Conservation (phyloP, 2,329 filamentous ascomycete species). For the Geosmithia putterillii region DNA sequence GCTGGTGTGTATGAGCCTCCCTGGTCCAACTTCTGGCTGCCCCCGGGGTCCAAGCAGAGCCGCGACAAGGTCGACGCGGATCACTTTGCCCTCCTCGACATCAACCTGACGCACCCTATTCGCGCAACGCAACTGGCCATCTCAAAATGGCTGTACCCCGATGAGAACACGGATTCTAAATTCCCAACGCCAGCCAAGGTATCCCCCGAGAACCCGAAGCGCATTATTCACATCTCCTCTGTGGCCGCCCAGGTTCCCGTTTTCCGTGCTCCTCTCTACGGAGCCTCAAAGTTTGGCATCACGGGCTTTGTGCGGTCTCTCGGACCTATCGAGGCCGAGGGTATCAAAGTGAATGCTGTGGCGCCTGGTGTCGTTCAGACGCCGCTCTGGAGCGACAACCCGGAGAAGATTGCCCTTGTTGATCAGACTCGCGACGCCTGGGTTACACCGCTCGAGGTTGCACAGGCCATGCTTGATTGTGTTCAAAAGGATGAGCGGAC, state of each 20-base stretch:
- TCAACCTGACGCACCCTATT: constrained; percentile 29
- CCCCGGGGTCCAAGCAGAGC: constrained; percentile 20
- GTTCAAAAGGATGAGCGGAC: constrained; percentile 17
- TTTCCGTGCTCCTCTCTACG: constrained; percentile 23
- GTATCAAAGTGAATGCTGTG: constrained; percentile 28
- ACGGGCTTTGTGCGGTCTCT: constrained; percentile 28
- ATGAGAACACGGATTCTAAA: constrained; percentile 1
- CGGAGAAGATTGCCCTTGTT: constrained; percentile 26
- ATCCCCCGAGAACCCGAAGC: constrained; percentile 16
- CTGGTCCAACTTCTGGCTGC: constrained; percentile 28
- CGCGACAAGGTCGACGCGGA: constrained; percentile 14
- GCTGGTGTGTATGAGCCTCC: constrained; percentile 33
- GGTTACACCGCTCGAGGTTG: constrained; percentile 28
- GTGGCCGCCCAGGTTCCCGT: constrained; percentile 21
- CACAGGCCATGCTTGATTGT: constrained; percentile 27
- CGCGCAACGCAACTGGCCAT: constrained; percentile 26
- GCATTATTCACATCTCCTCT: constrained; percentile 23
- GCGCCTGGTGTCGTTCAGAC: constrained; percentile 31
- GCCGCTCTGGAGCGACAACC: constrained; percentile 30
- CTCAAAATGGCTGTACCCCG: constrained; percentile 20
- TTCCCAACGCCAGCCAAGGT: constrained; percentile 4
- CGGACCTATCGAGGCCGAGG: constrained; percentile 12
- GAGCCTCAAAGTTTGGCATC: constrained; percentile 24
- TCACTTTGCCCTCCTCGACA: constrained; percentile 22
- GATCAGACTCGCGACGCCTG: constrained; percentile 20